Evolutionary conservation across 495 filamentous ascomycete species (phyloP).

Genomic region (Niebla homalea): DNA sequence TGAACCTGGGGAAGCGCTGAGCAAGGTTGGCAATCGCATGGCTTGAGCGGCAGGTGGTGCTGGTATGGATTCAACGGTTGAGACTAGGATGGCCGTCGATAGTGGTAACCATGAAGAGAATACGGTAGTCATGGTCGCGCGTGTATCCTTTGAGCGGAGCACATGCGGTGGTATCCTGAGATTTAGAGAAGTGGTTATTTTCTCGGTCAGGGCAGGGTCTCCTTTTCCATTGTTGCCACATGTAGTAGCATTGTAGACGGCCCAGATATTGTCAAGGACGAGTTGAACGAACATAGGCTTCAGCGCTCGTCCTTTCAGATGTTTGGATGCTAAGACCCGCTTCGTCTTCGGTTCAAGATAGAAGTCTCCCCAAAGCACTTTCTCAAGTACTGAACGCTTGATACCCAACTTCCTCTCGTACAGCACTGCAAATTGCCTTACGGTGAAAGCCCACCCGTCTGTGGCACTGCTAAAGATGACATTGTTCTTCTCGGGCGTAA

Average conservation of each 20-base stretch:
- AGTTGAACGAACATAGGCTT: conserved; percentile 98
- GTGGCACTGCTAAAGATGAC: conserved; percentile 97
- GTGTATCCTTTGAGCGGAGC: conserved; percentile 70
- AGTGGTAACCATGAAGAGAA: conserved; percentile 87
- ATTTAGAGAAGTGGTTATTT: conserved; percentile 84
- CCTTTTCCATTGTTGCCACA: conserved; percentile 72
- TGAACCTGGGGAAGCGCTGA: conserved; percentile 70
- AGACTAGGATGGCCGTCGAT: conserved; percentile 83
- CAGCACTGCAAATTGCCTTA: conserved; percentile 81
- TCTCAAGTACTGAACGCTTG: conserved; percentile 80
- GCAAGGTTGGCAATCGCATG: conserved; percentile 61
- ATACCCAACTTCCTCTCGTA: conserved; percentile 97
- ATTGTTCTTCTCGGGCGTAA: conserved; percentile 95
- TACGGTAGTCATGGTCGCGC: conserved; percentile 68
- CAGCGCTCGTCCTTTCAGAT: conserved; percentile 76
- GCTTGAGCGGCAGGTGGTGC: conserved; percentile 75
- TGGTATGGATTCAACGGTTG: conserved; percentile 84
- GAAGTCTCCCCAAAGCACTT: conserved; percentile 93
- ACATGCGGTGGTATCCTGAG: conserved; percentile 74
- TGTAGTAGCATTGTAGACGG: conserved; percentile 83
- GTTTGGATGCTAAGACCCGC: conserved; percentile 77
- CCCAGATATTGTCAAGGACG: conserved; percentile 93
- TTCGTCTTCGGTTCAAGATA: conserved; percentile 97
- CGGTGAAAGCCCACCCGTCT: conserved; percentile 96
- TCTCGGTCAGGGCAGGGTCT: conserved; percentile 71